Conservation (phyloP, 257 asterid species). For the Nicotiana tabacum region DNA sequence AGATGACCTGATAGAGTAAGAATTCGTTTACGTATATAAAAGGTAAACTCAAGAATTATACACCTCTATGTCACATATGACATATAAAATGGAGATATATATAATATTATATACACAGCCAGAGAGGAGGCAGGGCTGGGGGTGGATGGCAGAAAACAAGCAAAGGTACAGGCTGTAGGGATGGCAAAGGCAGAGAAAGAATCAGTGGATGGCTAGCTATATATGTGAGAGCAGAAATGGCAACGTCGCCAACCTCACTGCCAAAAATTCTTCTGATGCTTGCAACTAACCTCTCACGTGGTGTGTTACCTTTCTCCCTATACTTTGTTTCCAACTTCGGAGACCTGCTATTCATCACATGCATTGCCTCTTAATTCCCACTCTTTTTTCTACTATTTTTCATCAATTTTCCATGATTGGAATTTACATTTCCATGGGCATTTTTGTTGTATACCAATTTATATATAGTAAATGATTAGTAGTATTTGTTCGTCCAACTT, state of each 20-base stretch:
- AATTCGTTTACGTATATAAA: not conserved
- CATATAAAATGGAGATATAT: not conserved
- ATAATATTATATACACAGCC: not conserved
- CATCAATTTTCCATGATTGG: not conserved
- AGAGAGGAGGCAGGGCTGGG: not conserved
- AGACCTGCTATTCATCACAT: constrained; percentile 14
- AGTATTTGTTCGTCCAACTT: not conserved
- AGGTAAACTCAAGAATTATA: not conserved
- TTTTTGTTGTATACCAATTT: not conserved
- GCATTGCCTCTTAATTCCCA: not conserved
- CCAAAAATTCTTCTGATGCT: constrained; percentile 6
- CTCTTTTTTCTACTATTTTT: not conserved
- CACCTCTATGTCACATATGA: not conserved
- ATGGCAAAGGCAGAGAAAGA: constrained; percentile 13
- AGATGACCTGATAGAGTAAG: not conserved
- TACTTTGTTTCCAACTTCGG: constrained; percentile 6
- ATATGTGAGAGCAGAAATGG: not conserved
- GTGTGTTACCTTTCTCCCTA: not conserved
- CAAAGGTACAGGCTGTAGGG: constrained; percentile 21
- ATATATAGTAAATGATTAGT: not conserved
- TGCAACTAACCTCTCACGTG: constrained; percentile 7
- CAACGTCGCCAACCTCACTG: constrained; percentile 7
- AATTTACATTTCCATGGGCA: not conserved
- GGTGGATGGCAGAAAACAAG: constrained; percentile 5
- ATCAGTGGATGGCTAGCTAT: not conserved